phyloP scores from a whole-genome alignment of 2,329 filamentous ascomycete species.

The Penicillium sp. region DNA sequence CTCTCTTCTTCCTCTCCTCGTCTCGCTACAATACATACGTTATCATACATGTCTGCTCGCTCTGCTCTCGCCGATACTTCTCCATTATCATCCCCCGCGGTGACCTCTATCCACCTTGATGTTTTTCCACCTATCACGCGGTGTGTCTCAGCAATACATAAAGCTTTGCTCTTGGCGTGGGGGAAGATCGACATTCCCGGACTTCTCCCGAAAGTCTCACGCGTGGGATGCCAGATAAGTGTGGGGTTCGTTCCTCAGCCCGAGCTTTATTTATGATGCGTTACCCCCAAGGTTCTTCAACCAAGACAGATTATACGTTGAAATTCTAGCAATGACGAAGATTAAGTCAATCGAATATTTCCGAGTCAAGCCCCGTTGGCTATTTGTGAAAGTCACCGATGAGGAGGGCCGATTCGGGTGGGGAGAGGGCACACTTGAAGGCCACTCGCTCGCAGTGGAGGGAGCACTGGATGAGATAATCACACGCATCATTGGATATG shows the following conservation, averaged over 20 bases:
- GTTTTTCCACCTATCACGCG: conserved; percentile 3
- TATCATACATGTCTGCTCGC: no score
- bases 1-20: no score
- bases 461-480: conserved; percentile 70
- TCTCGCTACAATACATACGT: no score
- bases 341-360: conserved; percentile 72
- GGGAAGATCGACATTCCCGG: conserved; percentile 8
- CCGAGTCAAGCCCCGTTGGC: conserved; percentile 72
- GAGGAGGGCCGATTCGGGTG: conserved; percentile 67
- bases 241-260: conserved; percentile 2
- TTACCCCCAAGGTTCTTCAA: neutral
- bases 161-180: conserved; percentile 1
- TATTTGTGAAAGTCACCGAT: conserved; percentile 77
- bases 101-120: neutral
- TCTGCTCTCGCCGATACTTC: neutral
- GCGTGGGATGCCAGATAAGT: conserved; percentile 15
- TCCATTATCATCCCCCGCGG: neutral
- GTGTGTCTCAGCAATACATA: neutral
- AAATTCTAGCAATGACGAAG: conserved; percentile 66
- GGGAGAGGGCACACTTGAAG: conserved; percentile 75
- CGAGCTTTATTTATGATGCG: conserved; percentile 9
- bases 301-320: conserved; percentile 49
- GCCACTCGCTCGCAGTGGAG: conserved; percentile 73
- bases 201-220: conserved; percentile 15
- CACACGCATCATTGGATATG: conserved; percentile 62